These are phyloP conservation scores for Apiospora koreana DNA, from an alignment of 2,329 filamentous ascomycete species.

Conservation along the genomic window DNA sequence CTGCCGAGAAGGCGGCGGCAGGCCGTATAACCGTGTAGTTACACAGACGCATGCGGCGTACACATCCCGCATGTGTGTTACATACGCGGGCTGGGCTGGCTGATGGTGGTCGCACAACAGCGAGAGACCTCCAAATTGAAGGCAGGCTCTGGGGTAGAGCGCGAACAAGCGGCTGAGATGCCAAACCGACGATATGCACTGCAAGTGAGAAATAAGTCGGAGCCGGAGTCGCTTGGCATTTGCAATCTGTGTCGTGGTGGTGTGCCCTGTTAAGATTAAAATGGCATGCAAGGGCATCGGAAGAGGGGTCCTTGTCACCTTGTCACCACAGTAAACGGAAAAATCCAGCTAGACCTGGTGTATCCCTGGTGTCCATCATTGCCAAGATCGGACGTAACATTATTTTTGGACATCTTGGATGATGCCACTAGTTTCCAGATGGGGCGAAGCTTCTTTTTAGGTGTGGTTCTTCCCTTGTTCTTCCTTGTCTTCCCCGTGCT, in stretches of 20 bases:
- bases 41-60: not conserved
- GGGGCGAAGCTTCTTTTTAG: constrained; percentile 3
- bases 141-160: not conserved
- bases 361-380: not conserved
- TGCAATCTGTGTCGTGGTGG: not conserved
- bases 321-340: no score
- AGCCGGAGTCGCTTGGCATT: not conserved
- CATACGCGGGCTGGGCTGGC: not conserved
- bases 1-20: not conserved
- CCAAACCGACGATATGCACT: not conserved
- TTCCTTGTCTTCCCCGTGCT: not conserved
- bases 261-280: not conserved
- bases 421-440: not conserved
- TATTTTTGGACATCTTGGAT: not conserved
- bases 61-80: not conserved
- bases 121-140: not conserved
- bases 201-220: not conserved
- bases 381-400: not conserved
- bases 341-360: no score
- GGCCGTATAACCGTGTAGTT: not conserved
- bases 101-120: not conserved
- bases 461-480: not conserved
- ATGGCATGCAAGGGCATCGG: not conserved
- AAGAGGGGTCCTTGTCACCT: no score
- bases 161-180: not conserved